Base-by-base conservation (phyloP, 129 eudicot genomes). In the Pulicaria dysenterica region DNA sequence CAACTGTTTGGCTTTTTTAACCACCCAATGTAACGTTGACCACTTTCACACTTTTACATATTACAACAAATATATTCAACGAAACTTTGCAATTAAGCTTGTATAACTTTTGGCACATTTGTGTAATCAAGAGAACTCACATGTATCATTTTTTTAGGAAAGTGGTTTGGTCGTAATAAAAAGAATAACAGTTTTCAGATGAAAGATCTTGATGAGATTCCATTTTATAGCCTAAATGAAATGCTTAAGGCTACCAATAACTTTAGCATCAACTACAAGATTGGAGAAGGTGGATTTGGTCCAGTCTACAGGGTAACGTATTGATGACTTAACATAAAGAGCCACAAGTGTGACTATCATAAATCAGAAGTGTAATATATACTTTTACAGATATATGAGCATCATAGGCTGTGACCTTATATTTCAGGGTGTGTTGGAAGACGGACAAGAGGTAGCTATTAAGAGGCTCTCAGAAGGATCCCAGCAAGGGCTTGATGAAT, bases 371-470 rank as follows among this genome's bases (percentile, higher is more conserved):
- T 0, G 37, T 16, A 54, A 54, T 11, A 17, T 54, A 54, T 6
- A 50, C 17, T 8, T 1, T n/a, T 24, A 24, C 31, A 24, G 13
- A 66, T 16, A 49, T 51, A 50, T 16, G 37, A 9, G 61, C 10
- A 38, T 53, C 34, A 37, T 8, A 53, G 42, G n/a, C 13, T 38
- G 6, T 11, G 19, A 56, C 19, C 58, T 70, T 41, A 36, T 70
- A 9, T 48, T 31, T n/a, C 76, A 84, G 89, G 89, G 85, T 48
- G 77, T 57, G 17, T 15, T 84, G 76, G 74, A 84, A 59, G 79
- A 81, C 7, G 82, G 80, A 9, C 77, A 1, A 40, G 78, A 63
- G 24, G 53, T 83, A 43, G 83, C 87, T 4, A 78, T 83, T 43
- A 78, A 83, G 72, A 72, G 75, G 56, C 81, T 78, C 53, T 79